Evolutionary conservation across 169 alveolate species (phyloP), one percentile per base, ranked within the genome.

Genomic region (Eimeria zaria): DNA sequence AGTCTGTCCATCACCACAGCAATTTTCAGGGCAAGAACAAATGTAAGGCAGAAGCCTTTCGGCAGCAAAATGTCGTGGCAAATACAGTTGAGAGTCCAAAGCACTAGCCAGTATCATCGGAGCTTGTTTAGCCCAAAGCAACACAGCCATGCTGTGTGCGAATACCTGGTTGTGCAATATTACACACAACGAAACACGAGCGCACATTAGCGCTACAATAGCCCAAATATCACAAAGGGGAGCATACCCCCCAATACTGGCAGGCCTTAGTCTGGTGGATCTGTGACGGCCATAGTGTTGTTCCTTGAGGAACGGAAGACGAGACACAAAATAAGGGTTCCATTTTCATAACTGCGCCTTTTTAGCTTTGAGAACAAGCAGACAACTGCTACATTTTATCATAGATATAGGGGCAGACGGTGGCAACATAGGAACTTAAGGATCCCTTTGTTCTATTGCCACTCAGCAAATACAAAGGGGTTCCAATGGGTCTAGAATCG

Each of bases 321-420:
- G 44, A 83, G 91, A 83, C 91, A 83, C 91, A 83, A 83, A 53
- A 83, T n/a, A 55, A n/a, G 74, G 55, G 30, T 55, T 22, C 88
- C 88, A 46, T 44, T 12, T 78, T 24, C 88, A 78, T 64, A 78
- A 8, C 39, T 8, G 67, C 27, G 88, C 64, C 22, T n/a, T 24
- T 46, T 41, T 44, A 78, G 9, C 9, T 78, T 78, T 78, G 88
- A 46, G 2, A 12, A 48, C 88, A 78, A 64, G 88, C 88, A 78
- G 88, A 24, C 64, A 78, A 11, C 16, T 46, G 62, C 85, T 44
- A 62, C 64, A 24, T n/a, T 46, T 62, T 48, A 27, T 22, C 67
- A 44, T 44, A 24, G 18, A 74, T 55, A 16, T 8, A 67, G 6
- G 53, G 53, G 30, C 81, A 71, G 53, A 20, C n/a, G 39, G 81